phyloP scores from a whole-genome alignment of 1,139 yeast species.

The Hemisphaericaspora lyxosophila region DNA sequence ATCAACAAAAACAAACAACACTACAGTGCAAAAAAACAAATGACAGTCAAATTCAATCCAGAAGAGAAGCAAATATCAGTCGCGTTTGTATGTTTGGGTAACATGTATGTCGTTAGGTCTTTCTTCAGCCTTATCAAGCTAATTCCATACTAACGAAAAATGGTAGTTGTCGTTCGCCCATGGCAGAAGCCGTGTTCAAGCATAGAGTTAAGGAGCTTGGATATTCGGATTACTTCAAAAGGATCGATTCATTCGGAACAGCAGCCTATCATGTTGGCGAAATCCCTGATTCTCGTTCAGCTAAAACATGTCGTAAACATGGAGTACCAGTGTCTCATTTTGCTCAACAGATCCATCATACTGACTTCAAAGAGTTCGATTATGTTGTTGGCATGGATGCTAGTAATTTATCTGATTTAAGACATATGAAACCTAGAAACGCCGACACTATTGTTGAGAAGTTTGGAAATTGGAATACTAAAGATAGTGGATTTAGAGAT shows the following conservation, averaged over 20 bases:
- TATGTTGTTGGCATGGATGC: conserved; percentile 86
- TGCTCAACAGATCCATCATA: conserved; percentile 65
- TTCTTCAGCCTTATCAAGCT: too few relatives aligned
- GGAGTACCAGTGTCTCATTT: conserved; percentile 73
- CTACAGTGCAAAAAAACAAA: too few relatives aligned
- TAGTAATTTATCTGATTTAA: conserved; percentile 59
- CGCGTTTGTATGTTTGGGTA: conserved; percentile 90
- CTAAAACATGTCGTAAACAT: conserved; percentile 64
- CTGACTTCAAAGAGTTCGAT: conserved; percentile 71
- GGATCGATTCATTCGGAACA: conserved; percentile 87
- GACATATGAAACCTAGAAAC: conserved; percentile 57
- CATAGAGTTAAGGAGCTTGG: conserved; percentile 58
- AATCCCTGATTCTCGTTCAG: conserved; percentile 73
- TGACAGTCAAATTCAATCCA: conserved; percentile 21
- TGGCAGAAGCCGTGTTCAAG: conserved; percentile 93
- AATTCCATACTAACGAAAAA: conserved; percentile 17
- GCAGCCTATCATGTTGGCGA: conserved; percentile 84
- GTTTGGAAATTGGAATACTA: conserved; percentile 75
- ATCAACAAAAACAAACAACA: too few relatives aligned
- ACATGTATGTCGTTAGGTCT: conserved; percentile 77
- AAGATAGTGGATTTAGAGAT: conserved; percentile 44
- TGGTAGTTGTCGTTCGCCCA: conserved; percentile 87
- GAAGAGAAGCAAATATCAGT: conserved; percentile 50
- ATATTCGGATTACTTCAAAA: conserved; percentile 38
- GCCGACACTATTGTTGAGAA: conserved; percentile 52